phyloP scores from a whole-genome alignment of 2,329 filamentous ascomycete genomes.

The Stagonosporopsis vannaccii region DNA sequence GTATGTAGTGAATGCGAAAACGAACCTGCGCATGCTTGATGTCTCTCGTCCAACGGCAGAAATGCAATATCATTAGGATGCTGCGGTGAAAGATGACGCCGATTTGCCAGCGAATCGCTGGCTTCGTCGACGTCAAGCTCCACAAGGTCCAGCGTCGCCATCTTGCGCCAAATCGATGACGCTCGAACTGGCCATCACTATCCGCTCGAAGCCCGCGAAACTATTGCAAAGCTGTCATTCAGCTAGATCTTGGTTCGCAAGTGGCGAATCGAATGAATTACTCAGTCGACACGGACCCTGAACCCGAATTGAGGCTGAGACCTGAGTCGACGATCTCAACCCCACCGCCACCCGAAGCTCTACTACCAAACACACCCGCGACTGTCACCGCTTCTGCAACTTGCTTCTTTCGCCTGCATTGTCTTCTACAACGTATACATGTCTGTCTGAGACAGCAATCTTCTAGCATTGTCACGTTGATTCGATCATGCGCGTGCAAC shows the following conservation, averaged over 20 bases:
- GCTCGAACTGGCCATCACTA: background rate
- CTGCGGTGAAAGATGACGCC: conserved; percentile 5
- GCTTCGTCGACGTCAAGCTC: conserved; percentile 10
- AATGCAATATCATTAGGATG: background rate
- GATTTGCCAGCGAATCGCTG: conserved; percentile 1
- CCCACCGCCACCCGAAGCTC: conserved; percentile 20
- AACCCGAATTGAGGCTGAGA: conserved; percentile 14
- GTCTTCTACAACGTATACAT: conserved; percentile 14
- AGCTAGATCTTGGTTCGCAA: conserved; percentile 1
- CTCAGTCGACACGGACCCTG: background rate
- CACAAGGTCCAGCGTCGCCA: background rate
- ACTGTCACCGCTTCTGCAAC: conserved; percentile 2
- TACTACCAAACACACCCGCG: conserved; percentile 7
- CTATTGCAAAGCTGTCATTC: background rate
- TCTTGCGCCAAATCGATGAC: conserved; percentile 8
- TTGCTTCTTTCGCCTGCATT: conserved; percentile 11
- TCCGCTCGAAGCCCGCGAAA: background rate
- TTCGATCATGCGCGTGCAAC: conserved; percentile 43
- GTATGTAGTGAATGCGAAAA: background rate
- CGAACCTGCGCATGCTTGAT: background rate
- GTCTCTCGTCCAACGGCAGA: too few relatives aligned
- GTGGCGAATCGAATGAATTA: conserved; percentile 18
- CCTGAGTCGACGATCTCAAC: conserved; percentile 7
- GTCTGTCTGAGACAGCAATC: conserved; percentile 19
- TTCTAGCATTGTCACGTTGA: conserved; percentile 16